Percentiles rank a stretch among this genome's conserved stretches.
phyloP scores from a whole-genome alignment of 495 filamentous ascomycete genomes.

The Hypoxylon lienhwacheense region DNA sequence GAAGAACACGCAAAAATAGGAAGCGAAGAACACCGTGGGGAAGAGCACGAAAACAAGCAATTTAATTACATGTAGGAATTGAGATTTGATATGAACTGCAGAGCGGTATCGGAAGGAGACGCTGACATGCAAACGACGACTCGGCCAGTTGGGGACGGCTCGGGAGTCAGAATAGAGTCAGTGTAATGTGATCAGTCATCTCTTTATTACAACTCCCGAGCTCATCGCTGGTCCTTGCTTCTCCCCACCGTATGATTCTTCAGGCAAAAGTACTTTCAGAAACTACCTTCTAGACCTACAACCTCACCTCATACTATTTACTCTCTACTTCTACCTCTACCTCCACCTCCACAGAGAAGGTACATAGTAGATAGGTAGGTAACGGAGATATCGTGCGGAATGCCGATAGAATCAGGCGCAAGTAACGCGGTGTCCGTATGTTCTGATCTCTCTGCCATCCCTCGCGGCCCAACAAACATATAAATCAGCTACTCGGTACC shows the following conservation, averaged over 20 bases:
- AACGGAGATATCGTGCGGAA: neutral
- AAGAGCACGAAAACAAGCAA: neutral
- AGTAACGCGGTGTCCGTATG: neutral
- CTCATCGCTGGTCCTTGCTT: too few species aligned
- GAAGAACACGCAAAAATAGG: neutral
- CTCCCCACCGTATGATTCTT: too few species aligned
- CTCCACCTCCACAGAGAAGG: too few species aligned
- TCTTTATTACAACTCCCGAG: slow-evolving; percentile 2
- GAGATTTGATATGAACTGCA: slow-evolving; percentile 17
- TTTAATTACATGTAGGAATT: neutral
- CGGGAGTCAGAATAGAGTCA: slow-evolving; percentile 1
- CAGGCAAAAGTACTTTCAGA: too few species aligned
- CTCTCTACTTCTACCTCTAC: too few species aligned
- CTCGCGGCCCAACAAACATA: neutral
- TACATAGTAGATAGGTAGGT: neutral
- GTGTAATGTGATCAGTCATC: slow-evolving; percentile 18
- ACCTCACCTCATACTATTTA: too few species aligned
- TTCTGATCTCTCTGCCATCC: neutral
- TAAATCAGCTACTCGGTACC: too few species aligned
- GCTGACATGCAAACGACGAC: slow-evolving; percentile 21
- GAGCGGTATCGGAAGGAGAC: slow-evolving; percentile 32
- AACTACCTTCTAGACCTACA: too few species aligned
- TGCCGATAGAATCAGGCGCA: neutral
- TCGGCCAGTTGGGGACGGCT: neutral
- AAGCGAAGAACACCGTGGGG: neutral